phyloP scores from a whole-genome alignment of 164 flowering plant genomes.

The Cinnamomum micranthum region DNA sequence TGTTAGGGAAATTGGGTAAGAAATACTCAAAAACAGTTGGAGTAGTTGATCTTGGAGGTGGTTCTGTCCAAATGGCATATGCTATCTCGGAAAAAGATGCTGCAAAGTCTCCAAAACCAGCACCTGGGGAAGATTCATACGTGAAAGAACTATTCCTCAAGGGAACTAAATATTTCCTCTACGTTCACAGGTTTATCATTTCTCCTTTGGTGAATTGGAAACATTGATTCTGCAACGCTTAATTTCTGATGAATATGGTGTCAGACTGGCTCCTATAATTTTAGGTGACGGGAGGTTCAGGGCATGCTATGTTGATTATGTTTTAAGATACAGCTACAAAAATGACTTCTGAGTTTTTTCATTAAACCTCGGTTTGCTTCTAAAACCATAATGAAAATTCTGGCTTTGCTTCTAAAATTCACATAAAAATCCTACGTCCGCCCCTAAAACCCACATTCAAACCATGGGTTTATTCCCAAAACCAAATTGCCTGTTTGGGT shows the following conservation, averaged over 20 bases:
- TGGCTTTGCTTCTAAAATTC: too few species aligned
- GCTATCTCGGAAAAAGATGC: slow-evolving; percentile 88
- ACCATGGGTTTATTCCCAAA: too few species aligned
- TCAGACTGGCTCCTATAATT: too few species aligned
- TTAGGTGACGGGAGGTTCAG: too few species aligned
- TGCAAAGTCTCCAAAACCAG: slow-evolving; percentile 59
- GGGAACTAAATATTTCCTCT: slow-evolving; percentile 76
- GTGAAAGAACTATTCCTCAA: slow-evolving; percentile 74
- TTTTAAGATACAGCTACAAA: too few species aligned
- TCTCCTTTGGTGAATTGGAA: slow-evolving; percentile 3
- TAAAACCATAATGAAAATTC: too few species aligned
- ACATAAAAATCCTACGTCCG: too few species aligned
- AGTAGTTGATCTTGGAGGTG: slow-evolving; percentile 97
- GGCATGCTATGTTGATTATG: too few species aligned
- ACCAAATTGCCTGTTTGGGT: too few species aligned
- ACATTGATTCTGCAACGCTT: neutral
- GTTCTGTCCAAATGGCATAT: slow-evolving; percentile 99
- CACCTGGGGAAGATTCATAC: slow-evolving; percentile 72
- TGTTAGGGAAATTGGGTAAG: slow-evolving; percentile 74
- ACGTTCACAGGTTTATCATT: slow-evolving; percentile 76
- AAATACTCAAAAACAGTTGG: slow-evolving; percentile 75
- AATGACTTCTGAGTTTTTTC: too few species aligned
- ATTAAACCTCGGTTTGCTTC: too few species aligned
- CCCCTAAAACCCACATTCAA: too few species aligned
- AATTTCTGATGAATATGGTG: neutral